Conservation (phyloP, 2,329 filamentous ascomycete species). For the Fusarium chuoi region DNA sequence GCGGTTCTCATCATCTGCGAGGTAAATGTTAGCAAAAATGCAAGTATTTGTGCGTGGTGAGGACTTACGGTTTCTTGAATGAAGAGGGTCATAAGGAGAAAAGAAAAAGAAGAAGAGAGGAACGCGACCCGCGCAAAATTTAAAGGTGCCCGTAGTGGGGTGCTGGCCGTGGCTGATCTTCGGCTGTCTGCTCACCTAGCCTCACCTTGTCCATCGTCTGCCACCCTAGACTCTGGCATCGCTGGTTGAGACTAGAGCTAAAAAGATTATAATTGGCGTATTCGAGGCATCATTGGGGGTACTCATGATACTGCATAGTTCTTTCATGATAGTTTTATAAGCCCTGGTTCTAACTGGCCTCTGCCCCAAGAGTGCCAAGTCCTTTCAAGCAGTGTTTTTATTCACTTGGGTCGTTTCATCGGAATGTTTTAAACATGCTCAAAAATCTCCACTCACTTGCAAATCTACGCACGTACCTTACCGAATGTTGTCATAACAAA, state of each 20-base stretch:
- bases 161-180: conserved; percentile 40
- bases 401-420: rapidly evolving
- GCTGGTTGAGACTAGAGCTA: neutral
- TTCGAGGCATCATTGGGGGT: no score
- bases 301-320: rapidly evolving
- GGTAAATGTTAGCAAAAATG: conserved; percentile 45
- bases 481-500: no score
- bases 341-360: neutral
- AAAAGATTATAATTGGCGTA: neutral
- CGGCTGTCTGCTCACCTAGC: conserved; percentile 33
- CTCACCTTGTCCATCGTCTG: rapidly evolving
- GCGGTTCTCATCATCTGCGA: conserved; percentile 98
- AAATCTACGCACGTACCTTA: neutral
- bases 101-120: conserved; percentile 53
- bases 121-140: conserved; percentile 49
- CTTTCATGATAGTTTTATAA: rapidly evolving
- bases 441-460: rapidly evolving
- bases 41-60: conserved; percentile 1
- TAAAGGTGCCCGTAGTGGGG: conserved; percentile 48
- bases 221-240: neutral
- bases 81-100: conserved; percentile 88
- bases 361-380: rapidly evolving
- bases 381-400: rapidly evolving
- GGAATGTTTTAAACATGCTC: rapidly evolving
- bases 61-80: conserved; percentile 94